These are phyloP conservation scores for Didymella segeticola DNA, from an alignment of 2,329 filamentous ascomycete genomes.

Conservation along the genomic window DNA sequence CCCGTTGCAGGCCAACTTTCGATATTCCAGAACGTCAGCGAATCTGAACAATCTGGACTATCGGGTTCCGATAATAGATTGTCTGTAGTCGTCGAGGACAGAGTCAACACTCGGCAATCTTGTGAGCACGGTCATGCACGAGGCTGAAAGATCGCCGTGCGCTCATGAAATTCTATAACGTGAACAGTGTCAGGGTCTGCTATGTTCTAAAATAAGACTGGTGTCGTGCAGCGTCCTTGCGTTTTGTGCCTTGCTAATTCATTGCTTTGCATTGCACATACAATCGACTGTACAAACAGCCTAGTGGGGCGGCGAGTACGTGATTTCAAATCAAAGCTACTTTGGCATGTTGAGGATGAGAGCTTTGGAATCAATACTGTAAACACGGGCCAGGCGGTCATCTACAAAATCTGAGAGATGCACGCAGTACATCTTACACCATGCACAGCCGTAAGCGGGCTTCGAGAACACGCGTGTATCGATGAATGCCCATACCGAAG, in stretches of 20 bases:
- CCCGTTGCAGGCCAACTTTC: constrained; percentile 10
- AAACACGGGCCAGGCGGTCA: too few species aligned
- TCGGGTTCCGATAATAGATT: background rate
- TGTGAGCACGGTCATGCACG: constrained; percentile 1
- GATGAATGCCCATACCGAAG: too few species aligned
- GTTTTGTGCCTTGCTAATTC: background rate
- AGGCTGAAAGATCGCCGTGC: background rate
- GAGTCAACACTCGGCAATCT: constrained; percentile 18
- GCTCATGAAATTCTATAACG: constrained; percentile 5
- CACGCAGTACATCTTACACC: too few species aligned
- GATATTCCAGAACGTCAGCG: constrained; percentile 8
- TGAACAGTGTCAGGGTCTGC: constrained; percentile 15
- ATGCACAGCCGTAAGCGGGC: too few species aligned
- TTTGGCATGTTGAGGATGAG: too few species aligned
- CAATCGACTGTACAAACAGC: background rate
- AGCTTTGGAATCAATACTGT: too few species aligned
- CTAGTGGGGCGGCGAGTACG: too few species aligned
- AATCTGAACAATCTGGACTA: background rate
- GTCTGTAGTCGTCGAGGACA: constrained; percentile 12
- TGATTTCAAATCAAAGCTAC: too few species aligned
- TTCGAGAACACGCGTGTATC: too few species aligned
- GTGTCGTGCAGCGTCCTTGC: background rate
- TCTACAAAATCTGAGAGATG: too few species aligned
- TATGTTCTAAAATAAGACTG: constrained; percentile 1
- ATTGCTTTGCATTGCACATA: background rate